These are phyloP conservation scores for Adansonia digitata DNA, from an alignment of 345 rosid genomes.

Conservation along the genomic window DNA sequence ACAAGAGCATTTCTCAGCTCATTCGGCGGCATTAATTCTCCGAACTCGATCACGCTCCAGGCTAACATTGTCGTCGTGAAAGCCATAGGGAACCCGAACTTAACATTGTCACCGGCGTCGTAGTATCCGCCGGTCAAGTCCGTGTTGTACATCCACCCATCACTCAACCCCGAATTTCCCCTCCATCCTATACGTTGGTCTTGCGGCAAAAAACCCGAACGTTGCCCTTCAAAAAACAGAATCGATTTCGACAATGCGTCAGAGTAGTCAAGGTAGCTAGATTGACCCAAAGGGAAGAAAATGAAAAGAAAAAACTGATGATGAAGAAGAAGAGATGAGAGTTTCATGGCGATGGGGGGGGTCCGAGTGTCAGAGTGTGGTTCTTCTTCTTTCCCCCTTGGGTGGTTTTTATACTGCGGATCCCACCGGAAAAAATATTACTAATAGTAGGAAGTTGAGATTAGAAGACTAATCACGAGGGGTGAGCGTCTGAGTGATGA, in stretches of 20 bases:
- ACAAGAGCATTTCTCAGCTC: slow-evolving; percentile 60
- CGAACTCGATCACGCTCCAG: slow-evolving; percentile 92
- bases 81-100: slow-evolving; percentile 93
- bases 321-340: background rate
- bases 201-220: slow-evolving; percentile 73
- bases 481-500: background rate
- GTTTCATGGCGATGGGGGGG: slow-evolving; percentile 16
- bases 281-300: slow-evolving; percentile 11
- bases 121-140: slow-evolving; percentile 91
- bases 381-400: background rate
- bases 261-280: slow-evolving; percentile 52
- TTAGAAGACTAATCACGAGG: background rate
- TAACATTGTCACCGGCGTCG: slow-evolving; percentile 95
- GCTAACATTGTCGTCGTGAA: slow-evolving; percentile 85
- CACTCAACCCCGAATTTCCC: slow-evolving; percentile 66
- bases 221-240: slow-evolving; percentile 93
- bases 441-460: background rate
- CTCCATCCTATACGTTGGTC: slow-evolving; percentile 79
- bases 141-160: slow-evolving; percentile 64
- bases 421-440: too few relatives aligned
- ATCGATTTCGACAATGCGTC: slow-evolving; percentile 83
- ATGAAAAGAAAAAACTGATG: background rate
- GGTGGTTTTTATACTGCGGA: background rate
- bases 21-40: slow-evolving; percentile 64
- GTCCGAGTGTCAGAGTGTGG: background rate